Percentiles rank a stretch among this genome's conserved stretches.
Conservation (phyloP, 73 alveolate genomes). For the Urostyla sp. region DNA sequence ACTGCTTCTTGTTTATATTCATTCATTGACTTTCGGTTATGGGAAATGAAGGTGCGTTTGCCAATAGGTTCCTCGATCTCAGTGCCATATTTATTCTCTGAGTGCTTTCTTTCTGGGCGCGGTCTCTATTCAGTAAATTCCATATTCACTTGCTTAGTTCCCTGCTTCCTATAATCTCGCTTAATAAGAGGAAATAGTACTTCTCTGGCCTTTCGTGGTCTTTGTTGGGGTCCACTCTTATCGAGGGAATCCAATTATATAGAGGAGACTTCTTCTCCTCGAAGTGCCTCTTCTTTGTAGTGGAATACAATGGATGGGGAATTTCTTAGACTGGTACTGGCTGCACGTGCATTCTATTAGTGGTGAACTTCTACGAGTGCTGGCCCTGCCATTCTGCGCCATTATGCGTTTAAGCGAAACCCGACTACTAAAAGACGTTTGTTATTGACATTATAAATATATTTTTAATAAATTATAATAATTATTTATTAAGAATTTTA, state of each 20-base stretch:
- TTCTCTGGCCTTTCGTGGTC: constrained; percentile 31
- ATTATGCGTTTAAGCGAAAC: too few relatives aligned
- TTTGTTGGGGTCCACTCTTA: constrained; percentile 42
- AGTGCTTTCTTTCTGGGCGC: constrained; percentile 60
- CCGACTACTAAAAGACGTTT: not conserved
- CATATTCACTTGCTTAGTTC: constrained; percentile 21
- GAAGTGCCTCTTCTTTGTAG: constrained; percentile 55
- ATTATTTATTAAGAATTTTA: too few relatives aligned
- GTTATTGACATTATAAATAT: not conserved
- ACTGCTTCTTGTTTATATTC: constrained; percentile 11
- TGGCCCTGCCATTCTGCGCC: constrained; percentile 59
- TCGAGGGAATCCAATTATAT: constrained; percentile 54
- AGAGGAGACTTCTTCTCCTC: constrained; percentile 17
- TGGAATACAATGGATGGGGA: constrained; percentile 58
- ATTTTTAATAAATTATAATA: not conserved
- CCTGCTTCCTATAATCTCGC: not conserved
- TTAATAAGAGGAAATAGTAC: not conserved
- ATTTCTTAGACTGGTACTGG: constrained; percentile 28
- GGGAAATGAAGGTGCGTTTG: constrained; percentile 27
- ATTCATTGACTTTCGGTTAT: constrained; percentile 55
- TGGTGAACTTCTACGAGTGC: constrained; percentile 43
- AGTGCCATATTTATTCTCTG: constrained; percentile 55
- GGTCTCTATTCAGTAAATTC: constrained; percentile 53
- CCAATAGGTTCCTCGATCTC: constrained; percentile 53
- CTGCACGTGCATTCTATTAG: constrained; percentile 56